Percentiles rank a stretch among this genome's conserved stretches.
phyloP scores from a whole-genome alignment of 495 filamentous ascomycete genomes.

The Hyaloscypha bicolor region DNA sequence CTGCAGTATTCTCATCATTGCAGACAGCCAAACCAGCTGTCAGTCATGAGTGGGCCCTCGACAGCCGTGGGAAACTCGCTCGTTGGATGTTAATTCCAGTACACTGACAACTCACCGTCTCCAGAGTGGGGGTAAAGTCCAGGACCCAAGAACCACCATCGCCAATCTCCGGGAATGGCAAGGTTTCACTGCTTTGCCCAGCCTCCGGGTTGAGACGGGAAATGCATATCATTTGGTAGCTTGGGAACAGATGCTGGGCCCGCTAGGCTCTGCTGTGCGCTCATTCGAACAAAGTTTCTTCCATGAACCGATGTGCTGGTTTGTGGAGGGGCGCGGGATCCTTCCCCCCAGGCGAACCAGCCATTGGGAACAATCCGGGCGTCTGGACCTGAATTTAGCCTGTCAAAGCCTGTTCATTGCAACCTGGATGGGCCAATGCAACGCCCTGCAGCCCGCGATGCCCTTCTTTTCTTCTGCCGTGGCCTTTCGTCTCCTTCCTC shows the following conservation, averaged over 20 bases:
- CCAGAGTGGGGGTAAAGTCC: not conserved
- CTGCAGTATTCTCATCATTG: not conserved
- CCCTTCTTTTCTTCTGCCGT: too few relatives aligned
- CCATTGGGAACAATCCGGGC: too few relatives aligned
- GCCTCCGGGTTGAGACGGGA: not conserved
- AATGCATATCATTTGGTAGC: not conserved
- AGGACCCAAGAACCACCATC: not conserved
- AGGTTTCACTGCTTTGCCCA: not conserved
- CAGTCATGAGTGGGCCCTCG: not conserved
- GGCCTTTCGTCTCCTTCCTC: not conserved
- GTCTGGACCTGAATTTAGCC: constrained; percentile 23
- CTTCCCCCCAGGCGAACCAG: not conserved
- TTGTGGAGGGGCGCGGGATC: not conserved
- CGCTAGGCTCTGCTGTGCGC: not conserved
- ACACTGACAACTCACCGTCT: too few relatives aligned
- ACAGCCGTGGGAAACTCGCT: not conserved
- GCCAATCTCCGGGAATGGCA: not conserved
- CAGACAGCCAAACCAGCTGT: not conserved
- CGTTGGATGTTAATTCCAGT: too few relatives aligned
- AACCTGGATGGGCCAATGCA: not conserved
- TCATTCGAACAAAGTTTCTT: not conserved
- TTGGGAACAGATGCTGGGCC: not conserved
- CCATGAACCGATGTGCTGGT: not conserved
- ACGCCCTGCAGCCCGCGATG: too few relatives aligned
- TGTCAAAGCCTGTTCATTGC: not conserved